Evolutionary conservation across 768 basidiomycete species (phyloP), one percentile per base, ranked within the genome.

Genomic region (Boletus edulis): DNA sequence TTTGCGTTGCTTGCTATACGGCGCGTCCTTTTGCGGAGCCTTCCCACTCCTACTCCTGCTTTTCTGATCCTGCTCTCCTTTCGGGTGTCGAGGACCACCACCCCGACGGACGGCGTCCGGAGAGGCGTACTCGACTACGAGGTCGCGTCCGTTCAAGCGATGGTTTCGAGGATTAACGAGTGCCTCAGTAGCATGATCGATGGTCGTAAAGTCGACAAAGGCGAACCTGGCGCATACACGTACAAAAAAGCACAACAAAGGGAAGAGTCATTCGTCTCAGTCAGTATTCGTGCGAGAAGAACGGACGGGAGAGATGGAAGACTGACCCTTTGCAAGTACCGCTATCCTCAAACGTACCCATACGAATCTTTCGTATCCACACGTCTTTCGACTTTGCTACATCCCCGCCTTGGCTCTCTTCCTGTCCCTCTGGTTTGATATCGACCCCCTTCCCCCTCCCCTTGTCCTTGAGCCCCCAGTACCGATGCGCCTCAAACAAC

Each of bases 291-390:
- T 20, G 39, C 14, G 18, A 41, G 12, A 55, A 38, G 32, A 20
- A 13, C 24, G 35, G 24, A 44, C 4, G 27, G n/a, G 2, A 75
- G 80, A 20, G 80, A 24, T 15, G 17, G 10, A 55, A 66, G 17
- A 56, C 65, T 43, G 46, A 97, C 96, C 96, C 96, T 79, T 98
- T 99, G 75, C 96, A 98, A 50, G 83, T 73, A 10, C 96, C 97
- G 46, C 84, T 90, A 70, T 99, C 96, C 68, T 98, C 94, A 61
- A 99, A 99, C 17, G 94, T 95, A 5, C 94, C 94, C 82, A 99
- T 81, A 7, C 96, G 84, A 29, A 99, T 75, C 67, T 93, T 93
- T 57, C 89, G 79, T 75, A 87, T 80, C 85, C 84, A 84, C 22
- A 70, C 67, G 44, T 81, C 79, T 24, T 65, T 59, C 8, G 55